These are phyloP conservation scores for Annulohypoxylon maeteangense DNA, from an alignment of 495 filamentous ascomycete species.

Conservation along the genomic window DNA sequence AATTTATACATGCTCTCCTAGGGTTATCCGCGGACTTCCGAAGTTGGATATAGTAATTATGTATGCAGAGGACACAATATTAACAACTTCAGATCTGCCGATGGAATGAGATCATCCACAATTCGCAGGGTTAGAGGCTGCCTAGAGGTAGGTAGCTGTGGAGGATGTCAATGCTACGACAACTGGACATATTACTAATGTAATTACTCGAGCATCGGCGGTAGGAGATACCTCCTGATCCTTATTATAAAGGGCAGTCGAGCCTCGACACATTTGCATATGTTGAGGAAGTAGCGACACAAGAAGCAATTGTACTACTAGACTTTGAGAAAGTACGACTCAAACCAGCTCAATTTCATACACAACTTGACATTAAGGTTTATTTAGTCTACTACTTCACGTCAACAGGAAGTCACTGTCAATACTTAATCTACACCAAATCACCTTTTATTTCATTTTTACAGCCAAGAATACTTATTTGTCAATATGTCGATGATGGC, in stretches of 20 bases:
- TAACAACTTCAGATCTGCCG: conserved; percentile 1
- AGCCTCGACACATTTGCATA: not conserved
- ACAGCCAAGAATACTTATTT: not conserved
- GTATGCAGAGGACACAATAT: not conserved
- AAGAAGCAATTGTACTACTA: not conserved
- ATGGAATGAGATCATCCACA: conserved; percentile 9
- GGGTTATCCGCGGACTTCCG: no score
- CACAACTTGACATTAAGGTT: not conserved
- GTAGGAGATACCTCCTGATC: conserved; percentile 8
- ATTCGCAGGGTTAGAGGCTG: not conserved
- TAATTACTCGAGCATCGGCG: not conserved
- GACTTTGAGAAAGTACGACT: not conserved
- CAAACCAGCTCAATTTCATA: not conserved
- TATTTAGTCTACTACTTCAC: not conserved
- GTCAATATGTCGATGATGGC: conserved; percentile 30
- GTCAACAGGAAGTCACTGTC: not conserved
- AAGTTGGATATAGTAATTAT: not conserved
- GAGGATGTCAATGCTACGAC: conserved; percentile 4
- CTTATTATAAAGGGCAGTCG: conserved; percentile 9
- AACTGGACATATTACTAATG: conserved; percentile 1
- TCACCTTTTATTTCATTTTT: not conserved
- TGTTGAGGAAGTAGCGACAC: not conserved
- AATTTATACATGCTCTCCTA: not conserved
- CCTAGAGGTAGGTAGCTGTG: not conserved
- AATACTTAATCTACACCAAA: not conserved